These are phyloP conservation scores for Kwoniella europaea DNA, from an alignment of 768 basidiomycete genomes.

Conservation along the genomic window DNA sequence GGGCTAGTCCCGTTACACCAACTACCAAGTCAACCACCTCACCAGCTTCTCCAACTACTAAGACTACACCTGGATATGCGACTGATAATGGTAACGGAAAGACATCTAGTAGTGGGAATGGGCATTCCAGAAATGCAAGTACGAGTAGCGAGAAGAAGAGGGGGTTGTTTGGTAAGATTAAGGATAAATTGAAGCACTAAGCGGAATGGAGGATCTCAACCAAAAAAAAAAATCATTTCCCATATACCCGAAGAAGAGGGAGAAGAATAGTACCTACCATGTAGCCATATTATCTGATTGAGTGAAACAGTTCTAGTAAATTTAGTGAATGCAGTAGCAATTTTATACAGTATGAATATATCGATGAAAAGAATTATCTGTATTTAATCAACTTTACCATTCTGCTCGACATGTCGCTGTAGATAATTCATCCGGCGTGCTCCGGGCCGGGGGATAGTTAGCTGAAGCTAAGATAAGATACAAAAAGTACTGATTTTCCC, in stretches of 20 bases:
- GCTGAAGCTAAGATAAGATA: too few relatives aligned
- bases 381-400: too few relatives aligned
- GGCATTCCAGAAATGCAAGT: slow-evolving; percentile 13
- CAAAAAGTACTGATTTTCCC: too few relatives aligned
- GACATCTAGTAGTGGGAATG: not conserved
- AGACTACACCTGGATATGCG: slow-evolving; percentile 5
- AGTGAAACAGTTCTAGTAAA: too few relatives aligned
- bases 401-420: too few relatives aligned
- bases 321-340: too few relatives aligned
- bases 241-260: not conserved
- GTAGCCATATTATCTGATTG: too few relatives aligned
- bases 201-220: not conserved
- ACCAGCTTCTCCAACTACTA: not conserved
- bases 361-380: too few relatives aligned
- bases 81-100: slow-evolving; percentile 1
- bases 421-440: too few relatives aligned
- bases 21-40: not conserved
- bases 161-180: slow-evolving; percentile 50
- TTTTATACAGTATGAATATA: too few relatives aligned
- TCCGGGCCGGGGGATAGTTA: too few relatives aligned
- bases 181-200: slow-evolving; percentile 42
- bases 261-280: not conserved
- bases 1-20: not conserved
- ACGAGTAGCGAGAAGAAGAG: slow-evolving; percentile 34
- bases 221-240: too few relatives aligned